phyloP scores from a whole-genome alignment of 441 rosid species.

The Manihot esculenta region DNA sequence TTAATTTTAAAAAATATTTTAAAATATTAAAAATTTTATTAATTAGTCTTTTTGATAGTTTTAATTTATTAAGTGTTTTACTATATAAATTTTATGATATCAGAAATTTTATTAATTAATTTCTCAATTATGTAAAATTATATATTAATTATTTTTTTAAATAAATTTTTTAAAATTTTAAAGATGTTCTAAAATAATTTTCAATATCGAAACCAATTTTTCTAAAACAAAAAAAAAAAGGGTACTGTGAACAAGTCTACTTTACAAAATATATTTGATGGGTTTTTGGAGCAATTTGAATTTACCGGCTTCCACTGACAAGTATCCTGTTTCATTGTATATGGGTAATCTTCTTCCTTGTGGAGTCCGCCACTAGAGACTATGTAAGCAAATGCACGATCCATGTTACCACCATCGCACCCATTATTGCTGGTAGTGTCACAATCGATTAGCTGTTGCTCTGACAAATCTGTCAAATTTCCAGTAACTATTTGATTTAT shows the following conservation, averaged over 20 bases:
- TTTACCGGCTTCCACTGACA: constrained; percentile 67
- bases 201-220: too few species aligned
- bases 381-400: constrained; percentile 76
- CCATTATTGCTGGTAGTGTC: constrained; percentile 77
- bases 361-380: constrained; percentile 70
- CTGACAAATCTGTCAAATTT: constrained; percentile 74
- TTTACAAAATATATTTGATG: background rate
- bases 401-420: constrained; percentile 97
- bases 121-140: too few species aligned
- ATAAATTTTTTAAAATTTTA: too few species aligned
- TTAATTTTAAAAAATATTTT: too few species aligned
- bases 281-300: background rate
- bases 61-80: too few species aligned
- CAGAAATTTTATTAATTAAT: too few species aligned
- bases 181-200: too few species aligned
- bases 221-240: background rate
- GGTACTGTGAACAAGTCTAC: background rate
- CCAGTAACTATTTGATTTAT: constrained; percentile 78
- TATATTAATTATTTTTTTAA: too few species aligned
- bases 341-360: constrained; percentile 87
- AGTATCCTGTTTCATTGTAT: constrained; percentile 83
- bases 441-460: constrained; percentile 90
- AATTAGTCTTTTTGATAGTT: too few species aligned
- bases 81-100: too few species aligned
- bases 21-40: too few species aligned